Base-by-base conservation (phyloP, 169 alveolate species). In the Plasmodium gaboni region DNA sequence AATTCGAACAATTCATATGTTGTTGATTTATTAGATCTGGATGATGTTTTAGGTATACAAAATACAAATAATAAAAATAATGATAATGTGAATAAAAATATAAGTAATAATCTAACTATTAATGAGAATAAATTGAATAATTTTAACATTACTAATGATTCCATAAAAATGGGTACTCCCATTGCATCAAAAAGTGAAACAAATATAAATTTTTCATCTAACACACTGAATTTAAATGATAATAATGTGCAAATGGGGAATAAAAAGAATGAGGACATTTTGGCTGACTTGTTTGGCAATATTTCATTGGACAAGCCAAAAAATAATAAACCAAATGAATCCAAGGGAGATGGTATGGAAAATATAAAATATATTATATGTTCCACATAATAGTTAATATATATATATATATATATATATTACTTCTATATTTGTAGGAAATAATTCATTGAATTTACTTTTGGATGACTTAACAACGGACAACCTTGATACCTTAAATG, bases 191-290 rank as follows among this genome's bases (percentile, higher is more conserved):
- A 59, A 15, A 65, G 32, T 19, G 61, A 64, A 51, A 26, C 44
- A 13, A 55, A 4, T n/a, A 15, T 73, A 15, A 69, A 73, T 19
- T 17, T 22, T 61, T 61, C 13, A 7, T 61, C 57, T 9, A 32
- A 26, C 15, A 6, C 73, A 13, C 15, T 13, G 12, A 24, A 42
- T 9, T 5, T 44, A 68, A 51, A 53, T 53, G 69, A 38, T 9
- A 38, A 32, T 15, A 55, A 32, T 22, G n/a, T 38, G 7, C 64
- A 68, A 46, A 19, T 63, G 48, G 85, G 15, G 9, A 70, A 70
- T 53, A 86, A 86, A 73, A 86, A 86, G 61, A 86, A 86, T 86
- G 92, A 86, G 61, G 92, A 86, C 24, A 86, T 86, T 59, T 74
- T 86, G 78, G 92, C 53, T 12, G 92, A 86, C 24, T 87, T 86